phyloP scores from a whole-genome alignment of 2,329 filamentous ascomycete genomes.

The Ceratocystis huliohia region DNA sequence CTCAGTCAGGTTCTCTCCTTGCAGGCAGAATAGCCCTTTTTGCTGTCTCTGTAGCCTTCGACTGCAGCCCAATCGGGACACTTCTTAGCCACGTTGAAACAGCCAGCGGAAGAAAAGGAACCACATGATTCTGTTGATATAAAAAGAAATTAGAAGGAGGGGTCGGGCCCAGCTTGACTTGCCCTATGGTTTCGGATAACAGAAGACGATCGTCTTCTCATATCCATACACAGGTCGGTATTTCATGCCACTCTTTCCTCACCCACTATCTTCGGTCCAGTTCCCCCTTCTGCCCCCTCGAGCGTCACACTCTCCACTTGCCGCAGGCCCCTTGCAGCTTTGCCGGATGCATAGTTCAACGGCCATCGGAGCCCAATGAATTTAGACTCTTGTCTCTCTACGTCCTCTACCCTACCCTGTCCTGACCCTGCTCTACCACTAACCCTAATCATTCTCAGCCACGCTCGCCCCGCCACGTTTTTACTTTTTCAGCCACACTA shows the following conservation, averaged over 20 bases:
- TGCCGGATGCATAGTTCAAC: neutral
- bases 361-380: neutral
- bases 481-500: neutral
- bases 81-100: neutral
- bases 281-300: neutral
- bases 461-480: neutral
- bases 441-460: too few species aligned
- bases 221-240: too few species aligned
- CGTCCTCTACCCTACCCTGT: too few species aligned
- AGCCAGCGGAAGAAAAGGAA: neutral
- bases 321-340: conserved; percentile 3
- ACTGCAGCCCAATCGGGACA: neutral
- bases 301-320: conserved; percentile 3
- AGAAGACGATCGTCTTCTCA: too few species aligned
- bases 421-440: too few species aligned
- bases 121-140: too few species aligned
- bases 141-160: neutral
- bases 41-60: neutral
- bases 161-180: neutral
- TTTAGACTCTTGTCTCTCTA: neutral
- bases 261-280: neutral
- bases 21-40: neutral
- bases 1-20: too few species aligned
- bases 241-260: neutral
- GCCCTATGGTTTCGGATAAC: too few species aligned